A percentile compares a stretch with the other conserved stretches of the same genome.
phyloP scores from a whole-genome alignment of 1,284 basidiomycete species.

The Mycosarcoma mackinlayi region DNA sequence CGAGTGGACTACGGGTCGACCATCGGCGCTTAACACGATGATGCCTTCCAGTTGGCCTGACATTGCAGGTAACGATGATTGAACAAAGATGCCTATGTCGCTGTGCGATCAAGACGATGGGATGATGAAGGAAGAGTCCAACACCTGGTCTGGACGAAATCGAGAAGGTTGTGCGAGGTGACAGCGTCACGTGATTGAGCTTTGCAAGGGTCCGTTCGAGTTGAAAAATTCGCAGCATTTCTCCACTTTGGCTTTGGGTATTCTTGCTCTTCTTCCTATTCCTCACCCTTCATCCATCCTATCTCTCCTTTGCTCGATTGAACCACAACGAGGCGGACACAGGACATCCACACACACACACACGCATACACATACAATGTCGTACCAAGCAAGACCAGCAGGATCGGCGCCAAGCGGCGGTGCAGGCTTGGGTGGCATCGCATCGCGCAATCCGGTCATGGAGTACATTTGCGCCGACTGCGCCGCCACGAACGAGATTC shows the following conservation, averaged over 20 bases:
- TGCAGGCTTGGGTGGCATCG: slow-evolving; percentile 32
- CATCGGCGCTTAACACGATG: slow-evolving; percentile 84
- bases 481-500: slow-evolving; percentile 90
- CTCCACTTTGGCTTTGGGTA: slow-evolving; percentile 29
- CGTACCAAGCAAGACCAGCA: slow-evolving; percentile 50
- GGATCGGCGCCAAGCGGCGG: slow-evolving; percentile 37
- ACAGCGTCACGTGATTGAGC: slow-evolving; percentile 25
- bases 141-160: neutral
- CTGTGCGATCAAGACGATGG: too few species aligned
- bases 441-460: slow-evolving; percentile 54
- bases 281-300: slow-evolving; percentile 4
- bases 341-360: too few species aligned
- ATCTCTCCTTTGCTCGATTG: neutral
- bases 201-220: slow-evolving; percentile 13
- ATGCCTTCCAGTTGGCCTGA: slow-evolving; percentile 78
- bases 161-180: slow-evolving; percentile 1
- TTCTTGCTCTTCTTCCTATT: slow-evolving; percentile 2
- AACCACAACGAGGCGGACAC: neutral
- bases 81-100: neutral
- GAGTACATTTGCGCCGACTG: slow-evolving; percentile 95
- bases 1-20: slow-evolving; percentile 89
- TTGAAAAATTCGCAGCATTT: slow-evolving; percentile 24
- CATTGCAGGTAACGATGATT: slow-evolving; percentile 17
- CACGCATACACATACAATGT: slow-evolving; percentile 18
- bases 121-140: neutral